These are phyloP conservation scores for Plasmopara viticola DNA, from an alignment of 352 stramenopile genomes.

Conservation along the genomic window DNA sequence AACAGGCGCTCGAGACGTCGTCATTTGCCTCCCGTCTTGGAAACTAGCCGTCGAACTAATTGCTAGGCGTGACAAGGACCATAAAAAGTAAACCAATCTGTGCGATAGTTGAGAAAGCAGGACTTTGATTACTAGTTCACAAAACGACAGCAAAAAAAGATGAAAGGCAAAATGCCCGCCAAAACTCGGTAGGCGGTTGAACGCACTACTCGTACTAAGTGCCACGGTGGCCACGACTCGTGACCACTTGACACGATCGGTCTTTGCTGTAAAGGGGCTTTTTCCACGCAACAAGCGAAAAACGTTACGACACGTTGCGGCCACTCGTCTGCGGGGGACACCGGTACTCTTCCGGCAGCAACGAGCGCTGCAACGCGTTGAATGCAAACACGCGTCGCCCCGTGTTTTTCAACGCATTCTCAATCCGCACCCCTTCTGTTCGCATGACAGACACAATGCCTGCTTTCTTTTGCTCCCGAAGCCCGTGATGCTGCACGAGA, in stretches of 20 bases:
- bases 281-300: conserved; percentile 1
- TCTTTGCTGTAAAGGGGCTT: not conserved
- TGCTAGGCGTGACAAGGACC: not conserved
- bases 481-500: conserved; percentile 66
- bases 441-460: conserved; percentile 80
- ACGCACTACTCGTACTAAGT: conserved; percentile 9
- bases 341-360: conserved; percentile 78
- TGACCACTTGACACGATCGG: too few relatives aligned
- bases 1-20: conserved; percentile 74
- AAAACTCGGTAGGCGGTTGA: conserved; percentile 20
- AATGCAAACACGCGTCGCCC: conserved; percentile 78
- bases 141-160: conserved; percentile 13
- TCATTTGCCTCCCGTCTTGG: conserved; percentile 46
- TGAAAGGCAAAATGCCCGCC: conserved; percentile 7
- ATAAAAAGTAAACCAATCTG: not conserved
- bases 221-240: conserved; percentile 1
- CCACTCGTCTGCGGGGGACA: conserved; percentile 74
- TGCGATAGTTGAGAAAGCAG: too few relatives aligned
- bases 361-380: conserved; percentile 75
- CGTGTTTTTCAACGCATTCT: conserved; percentile 83
- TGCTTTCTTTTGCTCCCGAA: conserved; percentile 67
- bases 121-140: too few relatives aligned
- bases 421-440: conserved; percentile 76
- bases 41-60: conserved; percentile 24
- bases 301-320: conserved; percentile 66